phyloP scores from a whole-genome alignment of 129 eudicot species.

The Pseudognaphalium luteoalbum region DNA sequence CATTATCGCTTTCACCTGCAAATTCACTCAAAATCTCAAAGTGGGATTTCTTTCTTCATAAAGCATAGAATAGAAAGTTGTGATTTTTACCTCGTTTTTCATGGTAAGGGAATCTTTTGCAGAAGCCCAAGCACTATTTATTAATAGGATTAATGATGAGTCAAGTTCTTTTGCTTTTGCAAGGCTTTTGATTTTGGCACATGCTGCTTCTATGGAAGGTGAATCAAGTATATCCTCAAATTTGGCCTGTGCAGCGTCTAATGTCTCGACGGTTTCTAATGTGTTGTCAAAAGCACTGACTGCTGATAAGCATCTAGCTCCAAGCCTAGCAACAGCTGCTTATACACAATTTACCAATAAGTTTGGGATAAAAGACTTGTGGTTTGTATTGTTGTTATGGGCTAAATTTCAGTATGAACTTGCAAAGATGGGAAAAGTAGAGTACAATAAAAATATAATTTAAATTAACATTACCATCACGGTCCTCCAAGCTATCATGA shows the following conservation, averaged over 20 bases:
- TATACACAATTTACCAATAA: neutral
- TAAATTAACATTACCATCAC: conserved; percentile 57
- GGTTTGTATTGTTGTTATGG: neutral
- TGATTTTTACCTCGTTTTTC: conserved; percentile 72
- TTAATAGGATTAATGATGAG: conserved; percentile 78
- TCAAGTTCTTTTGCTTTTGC: conserved; percentile 95
- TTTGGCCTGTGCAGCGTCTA: conserved; percentile 87
- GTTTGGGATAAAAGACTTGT: neutral
- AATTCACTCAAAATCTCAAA: neutral
- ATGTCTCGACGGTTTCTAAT: conserved; percentile 70
- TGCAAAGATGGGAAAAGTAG: neutral
- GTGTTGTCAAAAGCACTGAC: conserved; percentile 94
- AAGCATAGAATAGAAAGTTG: neutral
- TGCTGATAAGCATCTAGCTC: conserved; percentile 94
- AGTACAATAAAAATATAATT: neutral
- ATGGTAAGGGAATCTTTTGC: conserved; percentile 90
- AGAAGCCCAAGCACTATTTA: conserved; percentile 92
- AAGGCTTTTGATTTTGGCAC: conserved; percentile 85
- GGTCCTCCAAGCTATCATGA: conserved; percentile 80
- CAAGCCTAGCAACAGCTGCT: conserved; percentile 87
- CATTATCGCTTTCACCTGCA: conserved; percentile 94
- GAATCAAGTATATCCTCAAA: conserved; percentile 83
- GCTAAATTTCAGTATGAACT: neutral
- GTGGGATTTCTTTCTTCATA: neutral
- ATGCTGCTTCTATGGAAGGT: conserved; percentile 80